A percentile compares a stretch with the other conserved stretches of the same genome.
Evolutionary conservation across 345 rosid species (phyloP).

Genomic region (Lepidium didymum): DNA sequence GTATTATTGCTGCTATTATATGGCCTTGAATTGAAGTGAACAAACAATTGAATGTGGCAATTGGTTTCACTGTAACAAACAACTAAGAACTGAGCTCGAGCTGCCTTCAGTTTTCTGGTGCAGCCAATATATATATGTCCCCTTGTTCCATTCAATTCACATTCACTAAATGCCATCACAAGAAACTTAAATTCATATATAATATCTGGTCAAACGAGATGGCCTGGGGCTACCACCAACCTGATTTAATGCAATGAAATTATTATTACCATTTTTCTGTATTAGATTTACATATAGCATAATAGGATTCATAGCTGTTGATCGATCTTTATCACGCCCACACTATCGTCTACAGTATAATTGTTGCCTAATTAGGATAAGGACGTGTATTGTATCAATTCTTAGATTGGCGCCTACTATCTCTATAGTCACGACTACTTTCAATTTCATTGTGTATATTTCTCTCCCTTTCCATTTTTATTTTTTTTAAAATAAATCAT

Average conservation of each 20-base stretch:
- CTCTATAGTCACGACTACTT: not conserved
- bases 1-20: slow-evolving; percentile 1
- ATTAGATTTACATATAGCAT: not conserved
- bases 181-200: not conserved
- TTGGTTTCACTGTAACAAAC: slow-evolving; percentile 19
- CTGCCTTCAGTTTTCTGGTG: slow-evolving; percentile 22
- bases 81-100: slow-evolving; percentile 22
- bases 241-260: slow-evolving; percentile 13
- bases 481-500: too few species aligned
- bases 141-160: slow-evolving; percentile 11
- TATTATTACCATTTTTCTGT: slow-evolving; percentile 5
- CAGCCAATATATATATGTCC: slow-evolving; percentile 17
- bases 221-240: slow-evolving; percentile 20
- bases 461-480: not conserved
- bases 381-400: slow-evolving; percentile 9
- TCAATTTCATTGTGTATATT: not conserved
- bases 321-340: slow-evolving; percentile 1
- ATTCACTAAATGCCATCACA: slow-evolving; percentile 7
- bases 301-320: not conserved
- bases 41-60: slow-evolving; percentile 17
- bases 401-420: not conserved
- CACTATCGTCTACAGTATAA: not conserved
- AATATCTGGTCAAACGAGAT: slow-evolving; percentile 8
- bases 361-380: slow-evolving; percentile 12
- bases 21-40: not conserved